Base-by-base conservation (phyloP, 129 eudicot species). In the Pseudognaphalium luteoalbum region DNA sequence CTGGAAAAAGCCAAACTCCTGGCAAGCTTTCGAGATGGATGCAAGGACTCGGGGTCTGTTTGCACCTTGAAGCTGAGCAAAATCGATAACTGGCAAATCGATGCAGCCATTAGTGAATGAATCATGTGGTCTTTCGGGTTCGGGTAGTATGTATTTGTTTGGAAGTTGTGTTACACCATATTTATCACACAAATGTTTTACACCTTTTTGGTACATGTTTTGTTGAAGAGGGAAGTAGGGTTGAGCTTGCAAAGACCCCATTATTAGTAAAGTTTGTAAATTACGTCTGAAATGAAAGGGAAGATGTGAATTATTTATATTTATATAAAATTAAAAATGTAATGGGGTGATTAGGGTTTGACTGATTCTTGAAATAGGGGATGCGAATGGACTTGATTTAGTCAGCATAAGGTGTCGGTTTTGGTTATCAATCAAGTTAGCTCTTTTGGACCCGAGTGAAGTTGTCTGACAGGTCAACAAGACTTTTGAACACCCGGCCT, bases 1-100 rank as follows among this genome's bases (percentile, higher is more conserved):
- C 88, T 86, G 93, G 20, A 88, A 86, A 68, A 88, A 83, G 0
- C 93, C 93, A 8, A 74, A 88, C 35, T 81, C 85, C 37, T 84
- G 80, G 61, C 93, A 86, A 61, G 90, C 90, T 47, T 80, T 74
- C 0, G 88, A 65, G 30, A 88, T 79, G 12, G 80, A 69, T 16
- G 60, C 9, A 44, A 88, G 88, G 37, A 79, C 82, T 14, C 35
- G 83, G 1, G 77, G 58, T 70, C 83, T 82, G 28, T 85, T 80
- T 10, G 79, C 69, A 59, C 85, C 85, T 72, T 83, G 83, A 71
- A 88, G 75, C 67, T 84, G 83, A 62, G 80, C 37, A 51, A 83
- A 86, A 66, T 88, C 88, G 7, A 88, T 86, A 59, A 88, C 74
- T 1, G 93, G 93, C 62, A 88, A 76, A 34, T 83, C 63, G 74